phyloP scores from a whole-genome alignment of 805 yeast genomes.

The Ogataea trehalophila region DNA sequence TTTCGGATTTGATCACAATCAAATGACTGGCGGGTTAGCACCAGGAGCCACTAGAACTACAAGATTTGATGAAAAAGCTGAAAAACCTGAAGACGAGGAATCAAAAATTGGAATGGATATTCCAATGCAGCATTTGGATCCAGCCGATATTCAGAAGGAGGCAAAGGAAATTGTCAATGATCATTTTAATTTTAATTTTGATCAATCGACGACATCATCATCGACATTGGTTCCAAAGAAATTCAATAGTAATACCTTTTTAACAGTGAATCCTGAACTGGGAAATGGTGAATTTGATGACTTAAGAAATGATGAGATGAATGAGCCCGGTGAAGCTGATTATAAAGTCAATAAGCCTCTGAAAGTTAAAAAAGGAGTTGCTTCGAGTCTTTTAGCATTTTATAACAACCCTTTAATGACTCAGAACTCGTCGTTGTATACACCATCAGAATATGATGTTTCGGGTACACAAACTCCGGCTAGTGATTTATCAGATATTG shows the following conservation, averaged over 20 bases:
- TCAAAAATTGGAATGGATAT: slow-evolving; percentile 27
- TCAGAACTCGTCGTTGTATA: slow-evolving; percentile 20
- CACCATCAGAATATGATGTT: slow-evolving; percentile 10
- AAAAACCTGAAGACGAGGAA: slow-evolving; percentile 37
- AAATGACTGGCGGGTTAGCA: slow-evolving; percentile 10
- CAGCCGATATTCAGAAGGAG: slow-evolving; percentile 41
- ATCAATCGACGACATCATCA: slow-evolving; percentile 12
- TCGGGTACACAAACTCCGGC: slow-evolving; percentile 22
- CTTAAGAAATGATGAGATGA: slow-evolving; percentile 29
- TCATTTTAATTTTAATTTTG: slow-evolving; percentile 36
- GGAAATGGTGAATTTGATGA: slow-evolving; percentile 28
- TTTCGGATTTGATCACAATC: slow-evolving; percentile 9
- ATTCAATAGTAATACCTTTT: slow-evolving; percentile 6
- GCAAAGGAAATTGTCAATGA: slow-evolving; percentile 51
- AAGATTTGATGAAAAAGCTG: slow-evolving; percentile 23
- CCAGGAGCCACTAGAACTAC: slow-evolving; percentile 14
- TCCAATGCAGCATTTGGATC: slow-evolving; percentile 40
- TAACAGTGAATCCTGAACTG: slow-evolving; percentile 33
- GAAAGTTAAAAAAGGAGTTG: slow-evolving; percentile 78
- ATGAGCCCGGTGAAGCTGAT: slow-evolving; percentile 44
- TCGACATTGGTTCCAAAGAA: slow-evolving; percentile 10
- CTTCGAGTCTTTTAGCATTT: slow-evolving; percentile 69
- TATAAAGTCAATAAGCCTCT: slow-evolving; percentile 39
- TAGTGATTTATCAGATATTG: slow-evolving; percentile 13
- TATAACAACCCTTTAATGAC: slow-evolving; percentile 40